A percentile compares a stretch with the other conserved stretches of the same genome.
phyloP scores from a whole-genome alignment of 306 rosid species.

The Vigna trinervia region DNA sequence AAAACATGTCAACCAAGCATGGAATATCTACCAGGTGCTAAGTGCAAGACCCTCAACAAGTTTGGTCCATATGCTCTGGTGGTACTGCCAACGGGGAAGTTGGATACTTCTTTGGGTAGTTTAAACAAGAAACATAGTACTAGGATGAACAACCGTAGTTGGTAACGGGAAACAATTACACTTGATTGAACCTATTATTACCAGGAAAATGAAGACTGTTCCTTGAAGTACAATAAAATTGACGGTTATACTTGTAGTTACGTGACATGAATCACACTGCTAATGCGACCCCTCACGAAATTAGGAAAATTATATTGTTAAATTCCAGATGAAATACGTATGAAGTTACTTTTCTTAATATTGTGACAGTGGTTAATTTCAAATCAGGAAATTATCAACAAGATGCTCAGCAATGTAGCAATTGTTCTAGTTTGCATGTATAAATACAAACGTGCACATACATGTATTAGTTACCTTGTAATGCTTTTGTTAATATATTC shows the following conservation, averaged over 20 bases:
- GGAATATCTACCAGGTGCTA: conserved; percentile 16
- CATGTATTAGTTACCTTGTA: conserved; percentile 4
- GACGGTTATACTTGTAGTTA: neutral
- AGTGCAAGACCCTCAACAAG: conserved; percentile 10
- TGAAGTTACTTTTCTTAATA: conserved; percentile 12
- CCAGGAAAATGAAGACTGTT: conserved; percentile 27
- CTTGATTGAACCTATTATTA: conserved; percentile 3
- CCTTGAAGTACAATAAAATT: conserved; percentile 17
- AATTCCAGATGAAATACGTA: conserved; percentile 14
- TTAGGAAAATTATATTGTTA: neutral
- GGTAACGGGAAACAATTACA: conserved; percentile 14
- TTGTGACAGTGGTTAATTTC: conserved; percentile 12
- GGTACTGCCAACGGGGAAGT: conserved; percentile 16
- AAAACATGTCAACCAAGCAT: conserved; percentile 11
- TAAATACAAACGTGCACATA: conserved; percentile 14
- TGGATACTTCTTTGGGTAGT: conserved; percentile 21
- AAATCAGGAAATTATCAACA: conserved; percentile 31
- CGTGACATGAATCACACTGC: conserved; percentile 7
- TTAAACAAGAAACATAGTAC: conserved; percentile 25
- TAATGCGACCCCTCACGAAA: neutral
- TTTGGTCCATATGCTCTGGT: conserved; percentile 14
- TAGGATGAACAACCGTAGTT: conserved; percentile 20
- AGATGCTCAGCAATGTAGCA: conserved; percentile 29
- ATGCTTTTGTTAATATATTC: neutral
- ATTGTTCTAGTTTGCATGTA: conserved; percentile 25